Evolutionary conservation across 2,329 filamentous ascomycete species (phyloP), one percentile per base, ranked within the genome.

Genomic region (Trichophyton schoenleinii): DNA sequence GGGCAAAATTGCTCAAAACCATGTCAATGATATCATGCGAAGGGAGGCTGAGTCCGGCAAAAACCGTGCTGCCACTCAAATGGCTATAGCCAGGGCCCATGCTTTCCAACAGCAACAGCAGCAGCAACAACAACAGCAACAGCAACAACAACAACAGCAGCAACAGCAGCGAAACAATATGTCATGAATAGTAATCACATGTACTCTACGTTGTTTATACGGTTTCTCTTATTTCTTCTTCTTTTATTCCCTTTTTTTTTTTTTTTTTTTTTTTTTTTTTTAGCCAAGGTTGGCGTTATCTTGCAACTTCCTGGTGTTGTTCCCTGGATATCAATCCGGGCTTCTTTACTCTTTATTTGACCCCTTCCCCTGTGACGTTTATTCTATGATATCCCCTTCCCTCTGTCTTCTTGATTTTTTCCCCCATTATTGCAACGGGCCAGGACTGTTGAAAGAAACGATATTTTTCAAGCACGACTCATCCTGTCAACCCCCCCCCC

Each of bases 1-100:
- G 31, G 74, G 75, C 61, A 71, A 72, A 60, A 69, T 60, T 20
- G 73, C 73, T 13, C 74, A 73, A 63, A 64, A 66, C n/a, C 74
- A 69, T 67, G 67, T 75, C 38, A 67, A 71, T 41, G 72, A 75
- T 20, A 58, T 74, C 18, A 73, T 76, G 66, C 72, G 70, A 57
- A 70, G 71, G 46, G 73, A 75, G 28, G 69, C 70, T 25, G 71
- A 73, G 57, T 65, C 66, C 60, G 66, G 67, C 58, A 72, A 72
- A 58, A 69, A 71, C 42, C 70, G 70, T 41, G 68, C 70, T 34
- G 66, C 65, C 1, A n/a, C 49, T n/a, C 71, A 72, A 34, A 66
- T 65, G 58, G 68, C 69, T 36, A 48, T 58, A 4, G 68, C 72
- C 61, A 72, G 53, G 65, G 57, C 60, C 53, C 71, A 74, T 22